These are phyloP conservation scores for Thraustochytrium striatum DNA, from an alignment of 352 stramenopile genomes.

Conservation along the genomic window DNA sequence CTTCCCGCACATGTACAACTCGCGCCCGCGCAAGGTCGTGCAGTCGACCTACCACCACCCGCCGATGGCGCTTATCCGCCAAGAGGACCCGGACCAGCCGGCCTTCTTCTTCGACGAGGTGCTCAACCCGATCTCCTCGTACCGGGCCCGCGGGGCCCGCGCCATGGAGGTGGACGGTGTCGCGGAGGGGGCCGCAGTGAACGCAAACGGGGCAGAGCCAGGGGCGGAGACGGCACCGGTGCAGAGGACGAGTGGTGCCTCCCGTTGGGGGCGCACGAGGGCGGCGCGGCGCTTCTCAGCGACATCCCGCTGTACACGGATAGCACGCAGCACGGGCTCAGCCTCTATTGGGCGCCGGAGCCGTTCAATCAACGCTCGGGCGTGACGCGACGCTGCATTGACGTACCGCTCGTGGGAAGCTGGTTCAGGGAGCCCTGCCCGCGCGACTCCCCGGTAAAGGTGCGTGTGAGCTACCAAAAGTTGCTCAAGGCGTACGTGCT, in stretches of 20 bases:
- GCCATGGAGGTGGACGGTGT: background rate
- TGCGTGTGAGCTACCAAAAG: slow-evolving; percentile 99
- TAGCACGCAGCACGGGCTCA: slow-evolving; percentile 91
- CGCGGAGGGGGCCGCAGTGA: background rate
- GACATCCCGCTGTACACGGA: slow-evolving; percentile 89
- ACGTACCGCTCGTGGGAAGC: slow-evolving; percentile 96
- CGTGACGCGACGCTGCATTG: slow-evolving; percentile 86
- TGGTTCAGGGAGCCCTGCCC: slow-evolving; percentile 99
- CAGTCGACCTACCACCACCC: slow-evolving; percentile 93
- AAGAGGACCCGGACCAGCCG: slow-evolving; percentile 85
- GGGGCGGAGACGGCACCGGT: slow-evolving; percentile 42
- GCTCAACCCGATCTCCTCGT: slow-evolving; percentile 95
- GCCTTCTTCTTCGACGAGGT: slow-evolving; percentile 95
- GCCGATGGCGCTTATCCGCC: slow-evolving; percentile 92
- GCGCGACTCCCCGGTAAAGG: slow-evolving; percentile 96
- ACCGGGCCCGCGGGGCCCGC: slow-evolving; percentile 54
- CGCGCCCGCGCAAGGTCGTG: slow-evolving; percentile 86
- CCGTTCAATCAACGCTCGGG: slow-evolving; percentile 96
- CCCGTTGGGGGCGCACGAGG: slow-evolving; percentile 56
- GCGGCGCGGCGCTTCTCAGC: slow-evolving; percentile 78
- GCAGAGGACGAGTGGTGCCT: slow-evolving; percentile 62
- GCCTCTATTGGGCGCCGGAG: slow-evolving; percentile 93
- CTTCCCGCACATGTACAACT: slow-evolving; percentile 99
- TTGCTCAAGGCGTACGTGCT: slow-evolving; percentile 99
- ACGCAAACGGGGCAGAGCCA: background rate